These are phyloP conservation scores for Stephanodiscus minutulus DNA, from an alignment of 108 stramenopile species.

Conservation along the genomic window DNA sequence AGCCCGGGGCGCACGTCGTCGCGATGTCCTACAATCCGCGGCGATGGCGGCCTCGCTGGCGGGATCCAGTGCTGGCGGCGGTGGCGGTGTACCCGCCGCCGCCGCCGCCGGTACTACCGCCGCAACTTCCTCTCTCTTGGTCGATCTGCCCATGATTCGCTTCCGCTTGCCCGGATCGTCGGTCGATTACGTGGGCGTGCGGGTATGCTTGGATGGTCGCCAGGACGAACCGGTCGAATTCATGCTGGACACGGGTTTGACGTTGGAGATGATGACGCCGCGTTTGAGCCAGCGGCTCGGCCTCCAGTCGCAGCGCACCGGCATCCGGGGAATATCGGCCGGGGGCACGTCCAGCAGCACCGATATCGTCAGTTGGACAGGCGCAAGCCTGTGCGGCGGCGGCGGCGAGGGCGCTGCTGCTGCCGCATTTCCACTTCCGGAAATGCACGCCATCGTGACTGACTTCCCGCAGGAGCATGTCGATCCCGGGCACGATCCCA, in stretches of 20 bases:
- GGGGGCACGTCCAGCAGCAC: neutral
- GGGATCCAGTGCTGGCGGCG: too few relatives aligned
- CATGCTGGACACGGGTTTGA: slow-evolving; percentile 81
- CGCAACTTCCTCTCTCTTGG: too few relatives aligned
- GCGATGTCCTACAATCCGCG: too few relatives aligned
- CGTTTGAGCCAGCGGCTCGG: slow-evolving; percentile 21
- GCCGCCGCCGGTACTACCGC: too few relatives aligned
- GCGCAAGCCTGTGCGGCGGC: slow-evolving; percentile 27
- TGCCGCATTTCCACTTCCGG: slow-evolving; percentile 20
- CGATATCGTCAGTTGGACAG: neutral
- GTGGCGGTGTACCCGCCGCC: too few relatives aligned
- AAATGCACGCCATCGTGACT: slow-evolving; percentile 70
- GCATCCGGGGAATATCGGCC: slow-evolving; percentile 19
- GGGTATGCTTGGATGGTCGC: too few relatives aligned
- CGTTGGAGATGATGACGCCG: slow-evolving; percentile 80
- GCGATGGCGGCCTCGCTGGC: too few relatives aligned
- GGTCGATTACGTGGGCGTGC: too few relatives aligned
- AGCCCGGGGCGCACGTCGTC: too few relatives aligned
- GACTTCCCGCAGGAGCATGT: slow-evolving; percentile 85
- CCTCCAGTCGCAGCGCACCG: slow-evolving; percentile 1
- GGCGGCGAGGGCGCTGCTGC: neutral
- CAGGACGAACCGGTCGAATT: slow-evolving; percentile 73
- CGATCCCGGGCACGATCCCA: slow-evolving; percentile 75
- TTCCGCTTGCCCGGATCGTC: too few relatives aligned
- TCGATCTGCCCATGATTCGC: too few relatives aligned